These are phyloP conservation scores for Fusarium vanettenii DNA, from an alignment of 2,329 filamentous ascomycete genomes.

Conservation along the genomic window DNA sequence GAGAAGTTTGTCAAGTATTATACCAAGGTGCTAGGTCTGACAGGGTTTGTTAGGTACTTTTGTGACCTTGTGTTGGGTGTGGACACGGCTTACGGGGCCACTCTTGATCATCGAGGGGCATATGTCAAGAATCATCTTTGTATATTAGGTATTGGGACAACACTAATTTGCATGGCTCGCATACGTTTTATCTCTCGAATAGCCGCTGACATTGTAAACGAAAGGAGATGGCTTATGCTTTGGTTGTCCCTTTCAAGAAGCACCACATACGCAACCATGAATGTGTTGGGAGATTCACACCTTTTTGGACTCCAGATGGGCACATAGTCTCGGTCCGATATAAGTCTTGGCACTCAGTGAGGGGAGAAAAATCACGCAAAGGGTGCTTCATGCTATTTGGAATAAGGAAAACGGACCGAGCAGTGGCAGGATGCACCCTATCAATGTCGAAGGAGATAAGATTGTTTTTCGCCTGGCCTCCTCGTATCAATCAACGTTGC, in stretches of 20 bases:
- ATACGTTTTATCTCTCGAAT: neutral
- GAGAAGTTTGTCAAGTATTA: neutral
- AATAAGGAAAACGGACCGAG: neutral
- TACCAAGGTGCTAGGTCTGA: neutral
- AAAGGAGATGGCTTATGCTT: neutral
- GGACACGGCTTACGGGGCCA: neutral
- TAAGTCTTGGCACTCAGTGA: neutral
- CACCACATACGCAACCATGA: neutral
- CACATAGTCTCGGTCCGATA: neutral
- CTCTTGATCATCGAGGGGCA: neutral
- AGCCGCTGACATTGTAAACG: neutral
- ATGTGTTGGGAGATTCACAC: too few species aligned
- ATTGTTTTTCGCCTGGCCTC: neutral
- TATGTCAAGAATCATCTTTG: neutral
- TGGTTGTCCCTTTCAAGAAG: neutral
- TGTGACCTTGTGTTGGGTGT: neutral
- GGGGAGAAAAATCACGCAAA: neutral
- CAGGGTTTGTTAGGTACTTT: neutral
- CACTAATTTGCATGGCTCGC: neutral
- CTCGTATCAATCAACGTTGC: neutral
- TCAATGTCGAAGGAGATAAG: neutral
- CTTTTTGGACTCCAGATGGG: neutral
- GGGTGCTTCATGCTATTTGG: neutral
- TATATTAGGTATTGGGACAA: neutral
- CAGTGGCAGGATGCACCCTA: neutral